Conservation (phyloP, 192 early-diverging fungal genomes). For the Linnemannia elongata region DNA sequence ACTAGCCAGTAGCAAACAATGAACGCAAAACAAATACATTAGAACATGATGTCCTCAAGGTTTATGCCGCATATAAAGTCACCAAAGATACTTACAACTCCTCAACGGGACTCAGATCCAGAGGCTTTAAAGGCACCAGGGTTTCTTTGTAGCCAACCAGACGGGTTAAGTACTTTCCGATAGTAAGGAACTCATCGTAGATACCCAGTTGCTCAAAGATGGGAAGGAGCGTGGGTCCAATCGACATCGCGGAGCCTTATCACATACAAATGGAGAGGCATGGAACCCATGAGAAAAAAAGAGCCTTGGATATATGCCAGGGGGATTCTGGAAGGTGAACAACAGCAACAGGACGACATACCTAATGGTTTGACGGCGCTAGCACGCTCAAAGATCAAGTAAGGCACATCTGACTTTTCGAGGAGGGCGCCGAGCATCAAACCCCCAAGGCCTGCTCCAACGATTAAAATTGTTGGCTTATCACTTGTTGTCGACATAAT, state of each 20-base stretch:
- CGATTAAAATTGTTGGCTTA: neutral
- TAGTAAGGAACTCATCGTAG: conserved; percentile 1
- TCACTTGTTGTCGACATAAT: neutral
- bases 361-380: neutral
- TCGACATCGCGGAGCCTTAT: neutral
- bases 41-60: too few species aligned
- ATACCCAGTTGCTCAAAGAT: conserved; percentile 19
- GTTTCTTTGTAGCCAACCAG: neutral
- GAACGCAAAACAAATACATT: too few species aligned
- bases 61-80: too few species aligned
- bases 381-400: neutral
- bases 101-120: neutral
- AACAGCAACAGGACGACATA: neutral
- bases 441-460: neutral
- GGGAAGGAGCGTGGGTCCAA: neutral
- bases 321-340: neutral
- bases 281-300: neutral
- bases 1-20: neutral
- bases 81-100: neutral
- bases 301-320: neutral
- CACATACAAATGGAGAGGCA: neutral
- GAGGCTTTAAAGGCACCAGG: neutral
- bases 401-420: neutral
- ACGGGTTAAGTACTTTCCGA: neutral
- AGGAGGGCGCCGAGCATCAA: neutral